These are phyloP conservation scores for Trichoderma simmonsii DNA, from an alignment of 2,329 filamentous ascomycete genomes.

Conservation along the genomic window DNA sequence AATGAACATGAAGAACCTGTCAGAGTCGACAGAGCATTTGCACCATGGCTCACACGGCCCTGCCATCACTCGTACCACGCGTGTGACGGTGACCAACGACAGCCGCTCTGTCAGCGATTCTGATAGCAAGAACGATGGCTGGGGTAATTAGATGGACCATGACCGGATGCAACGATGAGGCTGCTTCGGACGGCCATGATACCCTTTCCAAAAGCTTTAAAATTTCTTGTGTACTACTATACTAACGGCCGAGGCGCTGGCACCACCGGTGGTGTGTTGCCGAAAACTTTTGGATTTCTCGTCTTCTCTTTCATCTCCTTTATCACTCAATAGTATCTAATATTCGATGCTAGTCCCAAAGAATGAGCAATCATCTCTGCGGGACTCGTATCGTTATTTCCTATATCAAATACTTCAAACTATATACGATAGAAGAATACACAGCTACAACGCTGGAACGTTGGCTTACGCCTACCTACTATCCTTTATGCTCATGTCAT, in stretches of 20 bases:
- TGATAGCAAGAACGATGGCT: background rate
- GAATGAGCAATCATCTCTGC: background rate
- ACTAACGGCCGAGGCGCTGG: background rate
- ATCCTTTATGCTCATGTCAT: background rate
- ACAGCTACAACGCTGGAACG: background rate
- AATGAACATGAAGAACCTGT: background rate
- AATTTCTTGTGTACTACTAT: background rate
- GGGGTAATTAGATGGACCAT: background rate
- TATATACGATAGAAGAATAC: background rate
- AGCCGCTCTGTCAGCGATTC: background rate
- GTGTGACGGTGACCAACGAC: background rate
- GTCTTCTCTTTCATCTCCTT: background rate
- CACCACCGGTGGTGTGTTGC: background rate
- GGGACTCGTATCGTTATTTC: background rate
- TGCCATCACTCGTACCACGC: slow-evolving; percentile 1
- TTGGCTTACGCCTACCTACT: background rate
- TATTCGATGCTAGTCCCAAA: background rate
- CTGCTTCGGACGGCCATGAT: slow-evolving; percentile 1
- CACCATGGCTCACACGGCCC: background rate
- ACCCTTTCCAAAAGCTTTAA: background rate
- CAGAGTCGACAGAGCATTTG: background rate
- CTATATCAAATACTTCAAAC: background rate
- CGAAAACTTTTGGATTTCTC: background rate
- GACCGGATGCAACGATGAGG: background rate
- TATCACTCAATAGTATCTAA: background rate